Evolutionary conservation across 768 basidiomycete species (phyloP).

Genomic region (Amylocystis lapponica): DNA sequence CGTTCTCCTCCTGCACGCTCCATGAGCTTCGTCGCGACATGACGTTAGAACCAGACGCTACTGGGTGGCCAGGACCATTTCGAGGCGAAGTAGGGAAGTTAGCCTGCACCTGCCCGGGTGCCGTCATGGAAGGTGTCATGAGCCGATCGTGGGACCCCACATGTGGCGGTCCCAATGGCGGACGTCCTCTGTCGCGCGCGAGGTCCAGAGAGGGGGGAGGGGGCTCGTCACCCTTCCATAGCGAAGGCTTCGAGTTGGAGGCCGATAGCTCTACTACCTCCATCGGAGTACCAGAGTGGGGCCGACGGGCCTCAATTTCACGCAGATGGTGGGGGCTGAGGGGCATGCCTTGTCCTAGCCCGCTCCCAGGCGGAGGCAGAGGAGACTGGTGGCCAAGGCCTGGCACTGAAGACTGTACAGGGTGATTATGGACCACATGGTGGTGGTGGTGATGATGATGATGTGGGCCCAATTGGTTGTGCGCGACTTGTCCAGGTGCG

Average conservation of each 20-base stretch:
- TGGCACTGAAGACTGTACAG: slow-evolving; percentile 8
- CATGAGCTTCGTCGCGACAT: slow-evolving; percentile 19
- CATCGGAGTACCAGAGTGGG: slow-evolving; percentile 19
- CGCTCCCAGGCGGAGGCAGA: background rate
- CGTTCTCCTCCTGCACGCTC: slow-evolving; percentile 13
- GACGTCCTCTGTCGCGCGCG: slow-evolving; percentile 20
- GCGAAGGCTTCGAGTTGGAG: slow-evolving; percentile 8
- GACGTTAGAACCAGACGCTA: slow-evolving; percentile 14
- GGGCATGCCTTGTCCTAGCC: background rate
- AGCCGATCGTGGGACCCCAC: slow-evolving; percentile 23
- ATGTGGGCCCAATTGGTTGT: slow-evolving; percentile 14
- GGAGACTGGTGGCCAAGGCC: background rate
- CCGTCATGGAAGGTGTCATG: slow-evolving; percentile 25
- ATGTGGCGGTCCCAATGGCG: slow-evolving; percentile 15
- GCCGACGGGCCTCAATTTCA: slow-evolving; percentile 18
- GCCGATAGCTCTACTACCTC: slow-evolving; percentile 21
- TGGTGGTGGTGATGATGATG: slow-evolving; percentile 30
- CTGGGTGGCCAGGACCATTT: slow-evolving; percentile 8
- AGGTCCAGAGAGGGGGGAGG: slow-evolving; percentile 13
- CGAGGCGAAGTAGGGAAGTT: slow-evolving; percentile 14
- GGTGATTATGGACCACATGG: slow-evolving; percentile 29
- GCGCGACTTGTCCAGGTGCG: slow-evolving; percentile 15
- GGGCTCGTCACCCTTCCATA: slow-evolving; percentile 16
- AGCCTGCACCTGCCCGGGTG: slow-evolving; percentile 15
- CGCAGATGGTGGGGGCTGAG: slow-evolving; percentile 13